Conservation (phyloP, 2,329 filamentous ascomycete species). For the Penicillium sp. region DNA sequence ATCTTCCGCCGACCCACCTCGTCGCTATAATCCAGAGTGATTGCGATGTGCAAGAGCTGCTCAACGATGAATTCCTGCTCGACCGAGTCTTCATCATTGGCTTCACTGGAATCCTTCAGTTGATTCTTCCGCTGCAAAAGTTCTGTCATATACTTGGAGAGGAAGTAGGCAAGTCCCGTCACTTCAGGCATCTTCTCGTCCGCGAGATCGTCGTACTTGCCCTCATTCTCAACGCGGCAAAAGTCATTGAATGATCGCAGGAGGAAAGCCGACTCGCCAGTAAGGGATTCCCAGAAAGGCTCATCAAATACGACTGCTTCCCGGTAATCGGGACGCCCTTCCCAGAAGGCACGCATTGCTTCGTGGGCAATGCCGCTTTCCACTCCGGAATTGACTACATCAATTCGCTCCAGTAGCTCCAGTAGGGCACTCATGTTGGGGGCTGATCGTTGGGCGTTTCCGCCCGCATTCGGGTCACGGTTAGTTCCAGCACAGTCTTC, state of each 20-base stretch:
- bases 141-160: conserved; percentile 70
- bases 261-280: conserved; percentile 83
- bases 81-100: conserved; percentile 73
- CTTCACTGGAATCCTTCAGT: conserved; percentile 51
- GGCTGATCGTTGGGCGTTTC: conserved; percentile 47
- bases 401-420: conserved; percentile 88
- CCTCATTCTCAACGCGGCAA: conserved; percentile 68
- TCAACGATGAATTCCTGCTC: conserved; percentile 95
- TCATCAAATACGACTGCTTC: conserved; percentile 45
- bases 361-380: conserved; percentile 88
- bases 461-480: conserved; percentile 54
- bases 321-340: conserved; percentile 65
- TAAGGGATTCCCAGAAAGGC: conserved; percentile 45
- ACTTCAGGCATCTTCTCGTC: conserved; percentile 96
- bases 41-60: conserved; percentile 85
- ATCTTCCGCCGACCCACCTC: conserved; percentile 93
- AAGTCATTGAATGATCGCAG: conserved; percentile 92
- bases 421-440: conserved; percentile 78
- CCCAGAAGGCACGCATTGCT: conserved; percentile 96
- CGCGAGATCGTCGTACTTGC: conserved; percentile 67
- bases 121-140: conserved; percentile 41
- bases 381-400: conserved; percentile 82
- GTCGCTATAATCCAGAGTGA: conserved; percentile 94
- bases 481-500: conserved; percentile 79
- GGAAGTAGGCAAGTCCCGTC: conserved; percentile 79